Evolutionary conservation across 768 basidiomycete genomes (phyloP).

Genomic region (Royoungia palumana): DNA sequence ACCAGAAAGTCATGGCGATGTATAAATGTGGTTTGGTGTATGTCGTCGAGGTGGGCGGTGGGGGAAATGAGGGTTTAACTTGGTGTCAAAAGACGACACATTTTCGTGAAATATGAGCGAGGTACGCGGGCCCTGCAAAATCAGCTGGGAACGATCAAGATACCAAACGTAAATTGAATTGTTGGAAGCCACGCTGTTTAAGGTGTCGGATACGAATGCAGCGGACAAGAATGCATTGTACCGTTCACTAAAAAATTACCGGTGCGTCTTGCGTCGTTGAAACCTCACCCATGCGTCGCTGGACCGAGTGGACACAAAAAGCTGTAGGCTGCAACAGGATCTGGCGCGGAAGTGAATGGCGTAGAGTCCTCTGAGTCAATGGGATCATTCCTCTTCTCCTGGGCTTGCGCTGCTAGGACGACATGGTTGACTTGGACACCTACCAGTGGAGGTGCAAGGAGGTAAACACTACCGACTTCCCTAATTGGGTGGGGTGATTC

Average conservation of each 20-base stretch:
- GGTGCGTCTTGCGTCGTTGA: background rate
- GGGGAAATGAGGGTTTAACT: conserved; percentile 8
- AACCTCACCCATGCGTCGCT: background rate
- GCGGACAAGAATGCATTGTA: background rate
- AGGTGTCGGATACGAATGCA: conserved; percentile 2
- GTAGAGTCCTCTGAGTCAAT: background rate
- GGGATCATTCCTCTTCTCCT: conserved; percentile 7
- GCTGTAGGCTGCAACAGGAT: background rate
- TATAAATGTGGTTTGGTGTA: conserved; percentile 10
- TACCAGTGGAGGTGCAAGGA: too few relatives aligned
- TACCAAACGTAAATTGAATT: conserved; percentile 23
- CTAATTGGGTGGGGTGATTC: background rate
- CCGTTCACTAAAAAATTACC: background rate
- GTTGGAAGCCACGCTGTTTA: conserved; percentile 19
- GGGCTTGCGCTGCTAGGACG: background rate
- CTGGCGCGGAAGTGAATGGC: background rate
- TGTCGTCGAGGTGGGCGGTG: background rate
- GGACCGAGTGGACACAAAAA: conserved; percentile 1
- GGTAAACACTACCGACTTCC: conserved; percentile 3
- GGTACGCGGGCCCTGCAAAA: conserved; percentile 3
- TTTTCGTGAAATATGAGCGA: conserved; percentile 14
- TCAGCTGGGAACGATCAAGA: conserved; percentile 16
- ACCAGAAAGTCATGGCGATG: conserved; percentile 7
- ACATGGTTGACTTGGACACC: too few relatives aligned
- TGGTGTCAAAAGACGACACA: conserved; percentile 5